Conservation (phyloP, 2,329 filamentous ascomycete species). For the Truncatella angustata region DNA sequence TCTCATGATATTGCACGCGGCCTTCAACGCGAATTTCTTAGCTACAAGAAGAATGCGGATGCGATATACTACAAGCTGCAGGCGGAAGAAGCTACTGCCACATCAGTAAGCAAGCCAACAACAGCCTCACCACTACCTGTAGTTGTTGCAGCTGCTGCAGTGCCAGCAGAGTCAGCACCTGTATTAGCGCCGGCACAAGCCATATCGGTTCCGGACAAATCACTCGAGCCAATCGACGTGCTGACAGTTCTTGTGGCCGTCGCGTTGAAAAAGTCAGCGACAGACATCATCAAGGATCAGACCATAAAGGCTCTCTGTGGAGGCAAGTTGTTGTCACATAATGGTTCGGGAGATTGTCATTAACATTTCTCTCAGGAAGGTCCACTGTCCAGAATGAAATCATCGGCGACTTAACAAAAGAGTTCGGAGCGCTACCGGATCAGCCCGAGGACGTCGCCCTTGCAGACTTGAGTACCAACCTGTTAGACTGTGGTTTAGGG, state of each 20-base stretch:
- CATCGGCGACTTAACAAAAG: constrained; percentile 37
- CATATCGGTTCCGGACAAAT: constrained; percentile 4
- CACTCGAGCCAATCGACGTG: constrained; percentile 21
- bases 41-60: constrained; percentile 16
- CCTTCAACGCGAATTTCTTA: constrained; percentile 23
- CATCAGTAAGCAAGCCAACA: constrained; percentile 8
- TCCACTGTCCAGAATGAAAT: constrained; percentile 45
- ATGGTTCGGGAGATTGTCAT: background rate
- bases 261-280: constrained; percentile 25
- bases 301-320: constrained; percentile 32
- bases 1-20: constrained; percentile 18
- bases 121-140: background rate
- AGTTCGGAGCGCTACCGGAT: constrained; percentile 39
- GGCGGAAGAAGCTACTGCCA: background rate
- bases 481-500: constrained; percentile 29
- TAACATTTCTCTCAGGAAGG: constrained; percentile 22
- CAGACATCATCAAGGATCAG: constrained; percentile 23
- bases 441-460: constrained; percentile 36
- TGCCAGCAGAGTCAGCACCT: background rate
- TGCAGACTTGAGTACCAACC: constrained; percentile 24
- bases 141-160: background rate
- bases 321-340: constrained; percentile 14
- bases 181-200: background rate
- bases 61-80: constrained; percentile 22
- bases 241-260: constrained; percentile 27